Base-by-base conservation (phyloP, 768 basidiomycete species). In the Cystobasidium tubakii region DNA sequence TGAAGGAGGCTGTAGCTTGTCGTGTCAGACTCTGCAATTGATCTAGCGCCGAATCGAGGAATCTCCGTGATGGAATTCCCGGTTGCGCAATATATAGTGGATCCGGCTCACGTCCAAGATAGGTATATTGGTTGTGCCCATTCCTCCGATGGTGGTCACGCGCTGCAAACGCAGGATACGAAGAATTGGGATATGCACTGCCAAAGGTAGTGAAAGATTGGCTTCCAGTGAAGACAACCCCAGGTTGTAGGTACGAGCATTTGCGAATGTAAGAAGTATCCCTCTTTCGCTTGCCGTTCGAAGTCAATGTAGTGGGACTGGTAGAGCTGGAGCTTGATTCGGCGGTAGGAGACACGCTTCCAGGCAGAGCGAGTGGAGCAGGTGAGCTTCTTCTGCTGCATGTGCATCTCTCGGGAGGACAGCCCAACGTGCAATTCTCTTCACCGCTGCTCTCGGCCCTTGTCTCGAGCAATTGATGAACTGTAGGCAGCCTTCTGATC, bases 221-320 rank as follows among this genome's bases (percentile, higher is more conserved):
- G 46, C 70, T 36, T 29, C 77, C 77, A 29, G 43, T 31, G 27
- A 76, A 78, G 53, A 71, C 50, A 10, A 53, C 17, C 2, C 77
- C 77, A 0, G 77, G 75, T 4, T 42, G 69, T 1, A 71, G 55
- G 55, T 55, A 71, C 7, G 69, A 71, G 53, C 31, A 71, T 23
- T 46, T 53, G 25, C 69, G 69, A 55, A 71, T 71, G 42, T 71
- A 62, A 4, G 53, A 62, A 19, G 50, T 33, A 27, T 46, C 63
- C 23, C 57, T 34, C 39, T 65, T 65, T 36, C 63, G 25, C 34
- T 39, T 65, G 36, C 34, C 36, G 4, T 42, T 39, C 33, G 63
- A 39, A 9, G 46, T 42, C 3, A n/a, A 65, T 1, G 23, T 31
- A 21, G 63, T 46, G 36, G 63, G 63, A 27, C 9, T 65, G 62